Evolutionary conservation across 1,284 basidiomycete species (phyloP), one percentile per base, ranked within the genome.

Genomic region (Cryptococcus neoformans): DNA sequence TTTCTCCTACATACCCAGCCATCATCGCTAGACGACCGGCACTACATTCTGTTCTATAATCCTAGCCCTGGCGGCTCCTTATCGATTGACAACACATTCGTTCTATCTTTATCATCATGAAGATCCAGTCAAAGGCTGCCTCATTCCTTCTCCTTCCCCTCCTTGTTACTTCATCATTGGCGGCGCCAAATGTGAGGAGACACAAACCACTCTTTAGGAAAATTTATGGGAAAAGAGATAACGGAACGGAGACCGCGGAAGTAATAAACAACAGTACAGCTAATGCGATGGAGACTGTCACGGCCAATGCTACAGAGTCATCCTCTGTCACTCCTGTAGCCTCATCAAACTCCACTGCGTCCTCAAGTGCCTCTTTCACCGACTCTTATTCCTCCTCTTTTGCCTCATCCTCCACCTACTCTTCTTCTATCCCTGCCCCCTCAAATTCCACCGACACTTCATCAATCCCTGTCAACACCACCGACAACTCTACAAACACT

Each of bases 91-190:
- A 55, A 42, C 48, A 47, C 44, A 49, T 45, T 52, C 44, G 44
- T 41, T 56, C 59, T 51, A 49, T 54, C 49, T 44, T 56, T 17
- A 34, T 46, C 40, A 48, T 37, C 36, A 62, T 60, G 60, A 60
- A 54, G 44, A 47, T 63, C 44, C 57, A 56, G 28, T 50, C 28
- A 28, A 28, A 55, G 38, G 49, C 55, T 8, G 28, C 28, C 28
- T 28, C 28, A 28, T 46, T 55, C 34, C 56, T 73, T 45, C 62
- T 74, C 49, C 63, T 67, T 28, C 69, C 66, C 36, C 61, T 72
- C 46, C 64, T 72, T 14, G 72, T 65, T 5, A 59, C 63, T 2
- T 51, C 64, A 16, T 56, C 66, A 17, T 47, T 67, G 17, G 72
- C 72, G 6, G 56, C 66, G 1, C 69, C 70, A 28, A 28, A 28